phyloP scores from a whole-genome alignment of 75 land plant genomes.

The Larix kaempferi region DNA sequence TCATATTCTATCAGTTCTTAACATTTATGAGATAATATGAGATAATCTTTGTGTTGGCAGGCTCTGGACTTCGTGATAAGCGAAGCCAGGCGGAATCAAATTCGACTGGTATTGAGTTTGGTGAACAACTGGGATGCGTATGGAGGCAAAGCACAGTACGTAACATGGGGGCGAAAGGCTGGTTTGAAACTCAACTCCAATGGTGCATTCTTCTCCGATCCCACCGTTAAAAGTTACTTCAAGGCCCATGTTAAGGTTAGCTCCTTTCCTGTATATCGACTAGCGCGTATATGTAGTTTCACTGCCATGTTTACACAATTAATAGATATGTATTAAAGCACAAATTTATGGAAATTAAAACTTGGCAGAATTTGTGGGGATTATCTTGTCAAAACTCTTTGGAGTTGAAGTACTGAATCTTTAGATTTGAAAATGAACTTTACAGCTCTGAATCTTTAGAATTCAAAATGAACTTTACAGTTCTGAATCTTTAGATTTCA shows the following conservation, averaged over 20 bases:
- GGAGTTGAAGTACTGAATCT: background rate
- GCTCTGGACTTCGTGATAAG: constrained; percentile 34
- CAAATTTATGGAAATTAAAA: too few relatives aligned
- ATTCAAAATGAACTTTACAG: too few relatives aligned
- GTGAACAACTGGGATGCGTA: constrained; percentile 33
- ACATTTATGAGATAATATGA: too few relatives aligned
- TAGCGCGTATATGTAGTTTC: too few relatives aligned
- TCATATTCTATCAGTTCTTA: too few relatives aligned
- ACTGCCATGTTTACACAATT: too few relatives aligned
- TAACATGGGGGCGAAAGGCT: constrained; percentile 26
- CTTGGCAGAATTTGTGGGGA: too few relatives aligned
- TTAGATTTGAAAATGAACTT: too few relatives aligned
- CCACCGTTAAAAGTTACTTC: constrained; percentile 21
- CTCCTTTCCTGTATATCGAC: too few relatives aligned
- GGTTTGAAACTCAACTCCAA: constrained; percentile 15
- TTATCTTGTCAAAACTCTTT: too few relatives aligned
- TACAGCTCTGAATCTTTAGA: too few relatives aligned
- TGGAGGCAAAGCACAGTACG: constrained; percentile 48
- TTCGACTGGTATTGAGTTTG: constrained; percentile 33
- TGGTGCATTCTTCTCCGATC: constrained; percentile 32
- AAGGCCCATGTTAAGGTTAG: constrained; percentile 36
- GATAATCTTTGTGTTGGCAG: constrained; percentile 13
- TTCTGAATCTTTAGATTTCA: background rate
- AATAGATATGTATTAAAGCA: too few relatives aligned
- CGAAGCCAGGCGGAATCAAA: constrained; percentile 23